These are phyloP conservation scores for Eucalyptus lansdowneana DNA, from an alignment of 345 rosid genomes.

Conservation along the genomic window DNA sequence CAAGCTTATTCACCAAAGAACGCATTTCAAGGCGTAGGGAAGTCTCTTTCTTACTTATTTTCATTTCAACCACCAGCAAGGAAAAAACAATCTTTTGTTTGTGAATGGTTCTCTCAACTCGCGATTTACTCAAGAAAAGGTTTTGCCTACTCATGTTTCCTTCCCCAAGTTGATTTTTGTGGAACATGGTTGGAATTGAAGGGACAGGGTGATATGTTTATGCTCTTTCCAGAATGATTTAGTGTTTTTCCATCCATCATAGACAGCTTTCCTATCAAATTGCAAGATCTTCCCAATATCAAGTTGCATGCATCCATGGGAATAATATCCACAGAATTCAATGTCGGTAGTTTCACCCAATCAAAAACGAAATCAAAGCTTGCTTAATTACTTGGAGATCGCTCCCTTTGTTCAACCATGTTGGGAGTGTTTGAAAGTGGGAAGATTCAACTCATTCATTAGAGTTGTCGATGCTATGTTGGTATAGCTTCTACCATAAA, in stretches of 20 bases:
- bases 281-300: not conserved
- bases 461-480: not conserved
- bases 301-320: not conserved
- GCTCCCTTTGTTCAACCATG: not conserved
- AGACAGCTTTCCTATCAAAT: not conserved
- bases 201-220: not conserved
- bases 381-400: not conserved
- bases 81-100: not conserved
- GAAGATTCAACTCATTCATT: not conserved
- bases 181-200: not conserved
- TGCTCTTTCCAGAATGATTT: not conserved
- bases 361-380: not conserved
- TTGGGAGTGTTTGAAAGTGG: not conserved
- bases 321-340: not conserved
- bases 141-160: not conserved
- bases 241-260: not conserved
- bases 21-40: not conserved
- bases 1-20: not conserved
- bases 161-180: not conserved
- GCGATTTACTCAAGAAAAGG: not conserved
- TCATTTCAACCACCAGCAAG: not conserved
- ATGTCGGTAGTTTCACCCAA: not conserved
- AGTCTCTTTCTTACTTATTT: not conserved
- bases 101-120: not conserved
- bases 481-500: not conserved